Evolutionary conservation across 2,329 filamentous ascomycete genomes (phyloP).

Genomic region (Aspergillus pseudoglaucus): DNA sequence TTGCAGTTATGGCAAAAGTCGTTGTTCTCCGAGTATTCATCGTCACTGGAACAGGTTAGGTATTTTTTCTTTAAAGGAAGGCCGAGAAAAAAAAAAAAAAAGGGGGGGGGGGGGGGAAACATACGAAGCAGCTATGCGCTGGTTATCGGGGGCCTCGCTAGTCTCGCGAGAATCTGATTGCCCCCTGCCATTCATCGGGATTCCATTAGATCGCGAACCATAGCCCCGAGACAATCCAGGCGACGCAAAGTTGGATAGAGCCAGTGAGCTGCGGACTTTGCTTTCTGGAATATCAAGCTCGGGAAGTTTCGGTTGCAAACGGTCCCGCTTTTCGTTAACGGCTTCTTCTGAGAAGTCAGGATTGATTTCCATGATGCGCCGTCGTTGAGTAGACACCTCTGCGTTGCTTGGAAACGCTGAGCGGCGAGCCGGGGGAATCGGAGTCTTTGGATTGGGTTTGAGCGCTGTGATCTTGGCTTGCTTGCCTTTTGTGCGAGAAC

Average conservation of each 20-base stretch:
- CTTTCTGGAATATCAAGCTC: slow-evolving; percentile 18
- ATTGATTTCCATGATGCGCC: slow-evolving; percentile 22
- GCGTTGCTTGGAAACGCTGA: slow-evolving; percentile 15
- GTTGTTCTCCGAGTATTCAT: slow-evolving; percentile 60
- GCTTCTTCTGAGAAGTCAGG: slow-evolving; percentile 21
- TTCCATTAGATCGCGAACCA: slow-evolving; percentile 1
- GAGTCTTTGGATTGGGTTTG: slow-evolving; percentile 15
- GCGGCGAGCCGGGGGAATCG: slow-evolving; percentile 5
- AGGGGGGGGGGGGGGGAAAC: background rate
- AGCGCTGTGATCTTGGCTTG: slow-evolving; percentile 15
- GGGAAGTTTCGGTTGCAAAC: slow-evolving; percentile 16
- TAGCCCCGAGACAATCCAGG: slow-evolving; percentile 1
- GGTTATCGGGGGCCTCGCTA: slow-evolving; percentile 19
- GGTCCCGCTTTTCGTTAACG: slow-evolving; percentile 20
- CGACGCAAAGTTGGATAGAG: slow-evolving; percentile 8
- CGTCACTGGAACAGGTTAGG: slow-evolving; percentile 14
- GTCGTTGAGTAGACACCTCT: slow-evolving; percentile 20
- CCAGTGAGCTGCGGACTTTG: slow-evolving; percentile 18
- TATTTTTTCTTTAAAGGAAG: background rate
- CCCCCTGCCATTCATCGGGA: slow-evolving; percentile 2
- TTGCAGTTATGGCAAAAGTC: slow-evolving; percentile 85
- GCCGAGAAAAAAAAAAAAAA: background rate
- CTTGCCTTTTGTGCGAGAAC: slow-evolving; percentile 14
- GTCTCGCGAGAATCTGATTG: slow-evolving; percentile 15
- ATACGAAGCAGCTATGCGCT: slow-evolving; percentile 14